Evolutionary conservation across 306 rosid species (phyloP).

Genomic region (Gastrolobium bilobum): DNA sequence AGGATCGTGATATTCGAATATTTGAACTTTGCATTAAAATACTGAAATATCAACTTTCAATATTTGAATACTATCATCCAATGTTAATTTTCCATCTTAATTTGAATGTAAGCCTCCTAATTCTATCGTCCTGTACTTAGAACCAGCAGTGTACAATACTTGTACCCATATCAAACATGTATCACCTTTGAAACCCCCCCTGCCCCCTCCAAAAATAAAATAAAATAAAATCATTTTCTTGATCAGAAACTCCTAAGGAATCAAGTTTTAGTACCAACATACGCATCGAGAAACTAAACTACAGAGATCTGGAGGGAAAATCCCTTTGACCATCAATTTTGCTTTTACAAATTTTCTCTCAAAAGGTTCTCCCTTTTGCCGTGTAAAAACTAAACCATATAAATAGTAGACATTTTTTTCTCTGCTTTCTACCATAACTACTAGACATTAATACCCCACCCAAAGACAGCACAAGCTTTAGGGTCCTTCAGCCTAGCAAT

Average conservation of each 20-base stretch:
- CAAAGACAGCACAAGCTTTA: constrained; percentile 32
- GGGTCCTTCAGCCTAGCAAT: constrained; percentile 49
- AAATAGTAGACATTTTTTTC: constrained; percentile 43
- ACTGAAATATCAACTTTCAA: no score
- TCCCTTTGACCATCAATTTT: constrained; percentile 48
- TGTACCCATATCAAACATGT: background rate
- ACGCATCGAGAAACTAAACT: background rate
- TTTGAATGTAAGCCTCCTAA: no score
- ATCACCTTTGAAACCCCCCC: background rate
- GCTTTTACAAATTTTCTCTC: constrained; percentile 45
- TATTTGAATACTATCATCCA: no score
- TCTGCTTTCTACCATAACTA: constrained; percentile 53
- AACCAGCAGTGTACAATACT: background rate
- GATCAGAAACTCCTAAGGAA: background rate
- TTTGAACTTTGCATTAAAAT: no score
- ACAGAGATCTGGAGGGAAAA: constrained; percentile 25
- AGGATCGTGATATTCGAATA: no score
- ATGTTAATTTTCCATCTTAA: no score
- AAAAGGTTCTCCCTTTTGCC: constrained; percentile 46
- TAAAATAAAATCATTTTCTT: background rate
- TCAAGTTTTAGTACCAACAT: background rate
- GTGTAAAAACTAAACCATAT: constrained; percentile 42
- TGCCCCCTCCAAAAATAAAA: no score
- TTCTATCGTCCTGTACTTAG: background rate
- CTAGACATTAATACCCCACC: constrained; percentile 51